Conservation (phyloP, 257 asterid species). For the Gentiana straminea region DNA sequence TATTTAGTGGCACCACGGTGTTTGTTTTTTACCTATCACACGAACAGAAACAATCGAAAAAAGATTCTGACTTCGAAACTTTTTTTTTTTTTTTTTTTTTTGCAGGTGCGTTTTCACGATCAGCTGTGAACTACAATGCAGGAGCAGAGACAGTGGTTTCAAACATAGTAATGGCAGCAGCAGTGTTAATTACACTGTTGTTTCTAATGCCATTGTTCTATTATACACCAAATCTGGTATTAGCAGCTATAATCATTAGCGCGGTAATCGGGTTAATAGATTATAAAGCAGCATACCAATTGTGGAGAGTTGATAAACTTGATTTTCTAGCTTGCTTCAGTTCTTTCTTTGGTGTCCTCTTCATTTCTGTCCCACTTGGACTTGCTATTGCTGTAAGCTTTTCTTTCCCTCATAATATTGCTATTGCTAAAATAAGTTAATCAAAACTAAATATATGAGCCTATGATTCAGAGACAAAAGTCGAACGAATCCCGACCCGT, state of each 20-base stretch:
- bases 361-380: slow-evolving; percentile 92
- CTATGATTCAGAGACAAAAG: too few relatives aligned
- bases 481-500: background rate
- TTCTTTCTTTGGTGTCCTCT: slow-evolving; percentile 85
- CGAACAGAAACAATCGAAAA: too few relatives aligned
- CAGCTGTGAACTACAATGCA: slow-evolving; percentile 90
- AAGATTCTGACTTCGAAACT: too few relatives aligned
- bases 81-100: background rate
- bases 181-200: slow-evolving; percentile 66
- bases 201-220: slow-evolving; percentile 89
- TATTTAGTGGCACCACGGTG: too few relatives aligned
- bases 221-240: slow-evolving; percentile 74
- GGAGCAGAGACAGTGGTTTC: slow-evolving; percentile 82
- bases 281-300: slow-evolving; percentile 50
- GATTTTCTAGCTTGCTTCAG: slow-evolving; percentile 80
- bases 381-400: slow-evolving; percentile 82
- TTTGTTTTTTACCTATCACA: too few relatives aligned
- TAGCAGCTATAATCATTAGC: slow-evolving; percentile 82
- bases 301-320: slow-evolving; percentile 94
- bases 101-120: slow-evolving; percentile 87
- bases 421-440: too few relatives aligned
- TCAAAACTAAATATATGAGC: too few relatives aligned
- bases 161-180: slow-evolving; percentile 70
- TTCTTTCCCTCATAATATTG: background rate
- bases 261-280: slow-evolving; percentile 90